A percentile compares a stretch with the other conserved stretches of the same genome.
Evolutionary conservation across 2,329 filamentous ascomycete genomes (phyloP).

Genomic region (Diaporthe eres): DNA sequence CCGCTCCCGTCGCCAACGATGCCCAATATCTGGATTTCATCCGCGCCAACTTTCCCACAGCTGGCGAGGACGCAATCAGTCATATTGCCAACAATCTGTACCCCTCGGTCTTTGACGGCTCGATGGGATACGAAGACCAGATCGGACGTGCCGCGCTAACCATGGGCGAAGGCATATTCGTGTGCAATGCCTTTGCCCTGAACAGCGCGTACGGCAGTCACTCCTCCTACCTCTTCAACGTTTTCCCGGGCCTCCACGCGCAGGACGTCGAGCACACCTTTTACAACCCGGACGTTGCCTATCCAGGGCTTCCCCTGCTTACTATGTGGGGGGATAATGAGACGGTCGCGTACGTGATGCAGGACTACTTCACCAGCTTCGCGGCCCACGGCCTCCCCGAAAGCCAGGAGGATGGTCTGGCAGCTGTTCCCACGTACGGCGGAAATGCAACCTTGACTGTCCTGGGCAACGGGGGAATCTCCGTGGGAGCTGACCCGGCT

Average conservation of each 20-base stretch:
- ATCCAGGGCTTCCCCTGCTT: neutral
- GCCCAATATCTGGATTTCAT: neutral
- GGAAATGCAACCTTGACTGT: neutral
- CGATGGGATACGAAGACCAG: neutral
- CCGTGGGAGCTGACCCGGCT: neutral
- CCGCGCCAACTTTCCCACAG: neutral
- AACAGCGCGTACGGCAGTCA: neutral
- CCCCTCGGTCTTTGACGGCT: neutral
- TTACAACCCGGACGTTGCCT: neutral
- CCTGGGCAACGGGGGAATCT: neutral
- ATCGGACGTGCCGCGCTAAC: neutral
- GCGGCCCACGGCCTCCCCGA: neutral
- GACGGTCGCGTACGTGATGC: neutral
- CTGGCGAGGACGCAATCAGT: too few relatives aligned
- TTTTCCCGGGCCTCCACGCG: conserved; percentile 7
- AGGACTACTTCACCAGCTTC: conserved; percentile 12
- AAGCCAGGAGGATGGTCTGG: neutral
- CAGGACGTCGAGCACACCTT: neutral
- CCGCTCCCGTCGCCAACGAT: neutral
- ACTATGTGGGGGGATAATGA: neutral
- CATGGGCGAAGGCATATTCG: neutral
- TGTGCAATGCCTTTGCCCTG: neutral
- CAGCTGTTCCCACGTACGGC: neutral
- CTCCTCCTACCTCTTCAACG: neutral
- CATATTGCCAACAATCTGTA: neutral